phyloP scores from a whole-genome alignment of 179 eudicot genomes.

The Carnegiea gigantea region DNA sequence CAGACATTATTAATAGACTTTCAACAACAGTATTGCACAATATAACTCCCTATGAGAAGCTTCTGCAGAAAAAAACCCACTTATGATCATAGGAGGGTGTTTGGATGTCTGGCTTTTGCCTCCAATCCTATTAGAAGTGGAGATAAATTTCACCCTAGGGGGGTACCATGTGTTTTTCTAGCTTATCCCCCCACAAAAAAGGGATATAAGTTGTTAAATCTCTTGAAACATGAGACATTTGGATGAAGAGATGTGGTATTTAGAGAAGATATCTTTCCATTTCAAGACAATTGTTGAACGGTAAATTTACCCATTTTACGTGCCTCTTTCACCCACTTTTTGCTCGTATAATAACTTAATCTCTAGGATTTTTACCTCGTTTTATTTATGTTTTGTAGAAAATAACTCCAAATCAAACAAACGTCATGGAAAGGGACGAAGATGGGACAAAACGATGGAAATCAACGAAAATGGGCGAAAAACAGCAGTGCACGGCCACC shows the following conservation, averaged over 20 bases:
- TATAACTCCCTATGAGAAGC: not conserved
- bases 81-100: not conserved
- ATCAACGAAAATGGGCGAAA: too few species aligned
- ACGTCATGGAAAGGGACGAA: too few species aligned
- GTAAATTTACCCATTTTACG: too few species aligned
- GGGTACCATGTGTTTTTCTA: not conserved
- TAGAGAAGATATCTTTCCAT: too few species aligned
- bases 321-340: too few species aligned
- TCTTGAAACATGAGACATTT: not conserved
- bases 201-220: not conserved
- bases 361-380: too few species aligned
- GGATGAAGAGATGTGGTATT: not conserved
- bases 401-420: too few species aligned
- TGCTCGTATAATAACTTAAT: too few species aligned
- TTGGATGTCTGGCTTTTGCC: not conserved
- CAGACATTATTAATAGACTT: not conserved
- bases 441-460: too few species aligned
- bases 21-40: not conserved
- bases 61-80: not conserved
- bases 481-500: too few species aligned
- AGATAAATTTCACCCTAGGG: not conserved
- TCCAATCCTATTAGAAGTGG: not conserved
- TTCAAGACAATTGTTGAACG: too few species aligned
- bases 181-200: not conserved
- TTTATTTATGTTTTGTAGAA: too few species aligned